Evolutionary conservation across 805 yeast genomes (phyloP), one percentile per base, ranked within the genome.

Genomic region (Myxozyma melibiosi): DNA sequence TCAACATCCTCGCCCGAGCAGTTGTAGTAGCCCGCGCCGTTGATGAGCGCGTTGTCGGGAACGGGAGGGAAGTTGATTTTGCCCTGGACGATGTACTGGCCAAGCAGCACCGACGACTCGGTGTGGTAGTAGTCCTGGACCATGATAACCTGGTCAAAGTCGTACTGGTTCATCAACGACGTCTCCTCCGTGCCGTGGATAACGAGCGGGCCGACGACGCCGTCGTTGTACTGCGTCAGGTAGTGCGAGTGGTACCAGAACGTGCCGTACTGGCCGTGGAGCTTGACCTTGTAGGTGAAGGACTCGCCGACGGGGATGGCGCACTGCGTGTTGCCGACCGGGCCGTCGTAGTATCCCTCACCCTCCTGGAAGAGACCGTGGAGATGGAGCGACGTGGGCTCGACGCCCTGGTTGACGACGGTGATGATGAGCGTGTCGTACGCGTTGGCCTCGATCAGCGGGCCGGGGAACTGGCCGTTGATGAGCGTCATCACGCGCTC

Each of bases 221-320:
- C 80, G 49, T 95, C 95, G 25, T 85, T 84, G 64, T 81, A 82
- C 45, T 94, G 95, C 4, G 80, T 73, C 39, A 79, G 80, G 65
- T 70, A 72, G 52, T 81, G 85, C 4, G 83, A 74, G 59, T 81
- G 85, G 65, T 81, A 81, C 84, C 85, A 81, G 52, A 70, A 77
- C 1, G 83, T 76, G 0, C 85, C 85, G 34, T 71, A 67, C 53
- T 78, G 80, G 6, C 41, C 25, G 45, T 70, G 67, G 2, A 73
- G 67, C 20, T 74, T 73, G 65, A 80, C 79, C 35, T 68, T 65
- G 60, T 81, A 79, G 0, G 73, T 68, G 66, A 74, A 79, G 3
- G 68, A 52, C 4, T 65, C 69, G 0, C 80, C 81, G 11, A 77
- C 73, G 4, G 68, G 68, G 16, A 81, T 78, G 2, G 80, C 78